A percentile compares a stretch with the other conserved stretches of the same genome.
These are phyloP conservation scores for Phaffomyces thermotolerans DNA, from an alignment of 805 yeast genomes.

Conservation along the genomic window DNA sequence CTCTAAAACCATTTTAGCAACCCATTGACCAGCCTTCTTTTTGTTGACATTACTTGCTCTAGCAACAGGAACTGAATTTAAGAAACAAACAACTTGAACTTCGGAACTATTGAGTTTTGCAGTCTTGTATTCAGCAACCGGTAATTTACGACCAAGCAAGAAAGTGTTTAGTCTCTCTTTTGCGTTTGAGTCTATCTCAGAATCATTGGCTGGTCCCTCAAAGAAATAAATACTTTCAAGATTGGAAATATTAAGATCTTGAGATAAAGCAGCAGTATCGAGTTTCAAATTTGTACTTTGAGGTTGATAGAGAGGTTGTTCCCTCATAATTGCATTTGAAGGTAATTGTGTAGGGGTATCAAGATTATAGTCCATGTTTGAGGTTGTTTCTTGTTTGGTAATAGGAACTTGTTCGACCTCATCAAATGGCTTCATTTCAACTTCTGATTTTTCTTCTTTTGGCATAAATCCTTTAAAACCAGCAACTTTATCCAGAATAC, in stretches of 20 bases:
- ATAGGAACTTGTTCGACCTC: neutral
- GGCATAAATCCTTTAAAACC: neutral
- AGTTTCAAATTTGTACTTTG: neutral
- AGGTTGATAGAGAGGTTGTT: neutral
- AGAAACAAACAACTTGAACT: constrained; percentile 14
- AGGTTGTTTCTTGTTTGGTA: too few relatives aligned
- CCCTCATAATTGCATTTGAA: too few relatives aligned
- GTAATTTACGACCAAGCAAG: constrained; percentile 6
- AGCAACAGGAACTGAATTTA: constrained; percentile 10
- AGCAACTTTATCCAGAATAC: constrained; percentile 1
- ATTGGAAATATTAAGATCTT: constrained; percentile 1
- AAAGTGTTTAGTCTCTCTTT: constrained; percentile 13
- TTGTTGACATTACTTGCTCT: constrained; percentile 15
- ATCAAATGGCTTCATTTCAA: neutral
- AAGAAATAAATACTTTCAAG: constrained; percentile 1
- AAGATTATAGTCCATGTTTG: too few relatives aligned
- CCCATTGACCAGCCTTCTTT: constrained; percentile 19
- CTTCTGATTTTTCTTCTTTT: neutral
- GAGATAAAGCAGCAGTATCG: neutral
- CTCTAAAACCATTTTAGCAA: constrained; percentile 14
- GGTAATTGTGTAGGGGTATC: too few relatives aligned
- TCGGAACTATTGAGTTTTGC: constrained; percentile 12
- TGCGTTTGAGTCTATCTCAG: constrained; percentile 8
- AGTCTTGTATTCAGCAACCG: constrained; percentile 16
- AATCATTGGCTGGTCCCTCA: constrained; percentile 1